Percentiles rank a stretch among this genome's conserved stretches.
Evolutionary conservation across 768 basidiomycete genomes (phyloP).

Genomic region (Phanerochaete sordida): DNA sequence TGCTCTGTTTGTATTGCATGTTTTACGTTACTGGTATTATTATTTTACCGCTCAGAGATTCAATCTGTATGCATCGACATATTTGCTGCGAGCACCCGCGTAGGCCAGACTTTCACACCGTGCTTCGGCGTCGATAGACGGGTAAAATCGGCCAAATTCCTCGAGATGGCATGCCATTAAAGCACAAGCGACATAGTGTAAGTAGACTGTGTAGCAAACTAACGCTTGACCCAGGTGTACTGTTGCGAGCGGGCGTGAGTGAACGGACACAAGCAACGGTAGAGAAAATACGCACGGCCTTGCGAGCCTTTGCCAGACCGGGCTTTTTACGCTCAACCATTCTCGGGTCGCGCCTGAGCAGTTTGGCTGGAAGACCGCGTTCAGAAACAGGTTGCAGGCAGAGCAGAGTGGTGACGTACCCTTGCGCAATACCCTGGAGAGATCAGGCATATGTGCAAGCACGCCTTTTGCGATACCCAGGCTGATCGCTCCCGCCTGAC

Average conservation of each 20-base stretch:
- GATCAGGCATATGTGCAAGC: conserved; percentile 63
- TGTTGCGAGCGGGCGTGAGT: conserved; percentile 29
- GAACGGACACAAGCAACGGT: conserved; percentile 5
- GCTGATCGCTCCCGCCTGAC: conserved; percentile 86
- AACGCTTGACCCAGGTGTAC: conserved; percentile 98
- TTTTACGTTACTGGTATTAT: neutral
- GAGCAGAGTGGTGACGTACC: conserved; percentile 44
- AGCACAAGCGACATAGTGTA: neutral
- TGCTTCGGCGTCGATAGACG: too few species aligned
- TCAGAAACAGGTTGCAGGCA: neutral
- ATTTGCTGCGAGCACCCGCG: too few species aligned
- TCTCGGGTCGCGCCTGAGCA: conserved; percentile 88
- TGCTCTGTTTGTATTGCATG: neutral
- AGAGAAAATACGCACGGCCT: conserved; percentile 60
- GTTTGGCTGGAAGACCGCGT: conserved; percentile 54
- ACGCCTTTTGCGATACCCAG: conserved; percentile 76
- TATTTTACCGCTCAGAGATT: conserved; percentile 4
- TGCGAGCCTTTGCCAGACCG: conserved; percentile 86
- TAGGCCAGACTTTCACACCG: too few species aligned
- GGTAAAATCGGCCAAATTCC: too few species aligned
- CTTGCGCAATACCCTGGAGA: conserved; percentile 63
- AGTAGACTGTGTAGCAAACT: neutral
- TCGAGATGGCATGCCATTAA: neutral
- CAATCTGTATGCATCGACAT: neutral
- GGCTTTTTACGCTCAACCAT: conserved; percentile 99